phyloP scores from a whole-genome alignment of 257 asterid genomes.

The Fraxinus pennsylvanica region DNA sequence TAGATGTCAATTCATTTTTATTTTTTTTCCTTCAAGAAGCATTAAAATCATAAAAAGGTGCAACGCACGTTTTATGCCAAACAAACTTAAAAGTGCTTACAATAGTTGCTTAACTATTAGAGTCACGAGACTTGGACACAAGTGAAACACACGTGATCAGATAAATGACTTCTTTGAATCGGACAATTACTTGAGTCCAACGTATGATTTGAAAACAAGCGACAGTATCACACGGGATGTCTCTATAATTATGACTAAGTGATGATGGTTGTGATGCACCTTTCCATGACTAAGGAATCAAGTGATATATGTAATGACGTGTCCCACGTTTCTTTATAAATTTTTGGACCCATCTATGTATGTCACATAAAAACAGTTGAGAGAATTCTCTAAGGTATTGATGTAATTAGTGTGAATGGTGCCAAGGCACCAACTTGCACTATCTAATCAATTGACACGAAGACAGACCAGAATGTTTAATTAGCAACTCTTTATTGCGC shows the following conservation, averaged over 20 bases:
- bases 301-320: conserved; percentile 2
- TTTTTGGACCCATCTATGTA: conserved; percentile 7
- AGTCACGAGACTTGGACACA: background rate
- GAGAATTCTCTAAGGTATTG: background rate
- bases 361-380: background rate
- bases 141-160: background rate
- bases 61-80: background rate
- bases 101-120: background rate
- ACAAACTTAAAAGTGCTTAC: background rate
- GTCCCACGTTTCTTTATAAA: conserved; percentile 19
- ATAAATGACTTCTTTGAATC: background rate
- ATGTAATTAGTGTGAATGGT: conserved; percentile 9
- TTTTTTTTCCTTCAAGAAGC: too few species aligned
- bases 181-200: background rate
- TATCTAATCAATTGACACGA: conserved; percentile 1
- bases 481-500: conserved; percentile 21
- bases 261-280: background rate
- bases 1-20: too few species aligned
- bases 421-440: conserved; percentile 22
- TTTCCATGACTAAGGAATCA: background rate
- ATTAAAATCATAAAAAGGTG: too few species aligned
- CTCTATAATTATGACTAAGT: background rate
- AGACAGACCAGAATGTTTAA: conserved; percentile 15
- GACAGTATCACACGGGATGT: background rate
- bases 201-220: background rate